Evolutionary conservation across 2,329 filamentous ascomycete genomes (phyloP).

Genomic region (Scedosporium minutisporum): DNA sequence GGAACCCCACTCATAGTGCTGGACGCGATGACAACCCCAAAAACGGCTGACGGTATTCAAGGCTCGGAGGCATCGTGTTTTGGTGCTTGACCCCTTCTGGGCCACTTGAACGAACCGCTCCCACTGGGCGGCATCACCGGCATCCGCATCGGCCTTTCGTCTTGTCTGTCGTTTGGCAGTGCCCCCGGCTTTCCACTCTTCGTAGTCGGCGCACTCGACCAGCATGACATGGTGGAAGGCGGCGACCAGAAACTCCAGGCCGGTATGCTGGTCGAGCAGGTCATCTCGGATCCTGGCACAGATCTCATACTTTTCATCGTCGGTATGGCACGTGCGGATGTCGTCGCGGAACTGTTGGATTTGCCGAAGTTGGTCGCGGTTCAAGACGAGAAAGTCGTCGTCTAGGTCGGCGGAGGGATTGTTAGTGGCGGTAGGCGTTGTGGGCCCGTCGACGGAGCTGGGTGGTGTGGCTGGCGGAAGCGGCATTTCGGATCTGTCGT

Average conservation of each 20-base stretch:
- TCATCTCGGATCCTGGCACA: slow-evolving; percentile 2
- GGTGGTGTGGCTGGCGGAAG: no score
- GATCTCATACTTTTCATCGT: slow-evolving; percentile 1
- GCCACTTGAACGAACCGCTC: neutral
- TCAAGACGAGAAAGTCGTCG: neutral
- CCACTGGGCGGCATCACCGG: neutral
- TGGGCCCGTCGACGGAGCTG: no score
- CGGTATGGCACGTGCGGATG: neutral
- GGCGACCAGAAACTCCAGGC: slow-evolving; percentile 6
- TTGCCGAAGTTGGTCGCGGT: neutral
- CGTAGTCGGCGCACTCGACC: neutral
- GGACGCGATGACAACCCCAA: slow-evolving; percentile 7
- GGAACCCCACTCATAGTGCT: slow-evolving; percentile 9
- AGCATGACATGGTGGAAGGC: slow-evolving; percentile 3
- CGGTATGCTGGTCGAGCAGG: slow-evolving; percentile 2
- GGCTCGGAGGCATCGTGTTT: neutral
- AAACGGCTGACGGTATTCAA: neutral
- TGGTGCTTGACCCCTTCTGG: neutral
- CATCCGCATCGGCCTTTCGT: neutral
- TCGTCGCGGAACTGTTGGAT: neutral
- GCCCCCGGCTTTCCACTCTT: neutral
- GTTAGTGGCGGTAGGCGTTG: neutral
- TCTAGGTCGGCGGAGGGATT: neutral
- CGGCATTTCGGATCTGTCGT: no score
- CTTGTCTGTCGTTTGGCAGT: neutral